A percentile compares a stretch with the other conserved stretches of the same genome.
Conservation (phyloP, 2,329 filamentous ascomycete genomes). For the Verruconis gallopava region DNA sequence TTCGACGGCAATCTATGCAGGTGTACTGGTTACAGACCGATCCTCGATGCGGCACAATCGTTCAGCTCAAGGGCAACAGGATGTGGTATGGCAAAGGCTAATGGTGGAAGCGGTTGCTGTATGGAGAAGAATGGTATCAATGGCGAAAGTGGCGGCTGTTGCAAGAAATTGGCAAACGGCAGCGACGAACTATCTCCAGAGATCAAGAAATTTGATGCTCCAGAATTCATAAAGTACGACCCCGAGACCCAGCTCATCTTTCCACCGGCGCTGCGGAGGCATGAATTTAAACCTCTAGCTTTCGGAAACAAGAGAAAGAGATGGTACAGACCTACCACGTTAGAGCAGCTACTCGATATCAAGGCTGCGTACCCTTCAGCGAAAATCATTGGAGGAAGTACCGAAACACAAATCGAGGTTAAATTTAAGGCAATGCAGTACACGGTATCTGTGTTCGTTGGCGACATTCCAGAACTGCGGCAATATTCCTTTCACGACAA, state of each 20-base stretch:
- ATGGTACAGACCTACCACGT: constrained; percentile 82
- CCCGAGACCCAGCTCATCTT: constrained; percentile 93
- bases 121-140: constrained; percentile 41
- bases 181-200: constrained; percentile 23
- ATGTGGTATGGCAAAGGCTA: constrained; percentile 43
- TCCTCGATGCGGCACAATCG: constrained; percentile 84
- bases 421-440: constrained; percentile 96
- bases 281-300: constrained; percentile 66
- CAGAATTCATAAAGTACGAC: constrained; percentile 87
- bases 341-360: constrained; percentile 82
- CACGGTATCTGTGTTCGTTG: constrained; percentile 77
- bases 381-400: constrained; percentile 91
- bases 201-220: constrained; percentile 60
- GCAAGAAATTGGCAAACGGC: constrained; percentile 29
- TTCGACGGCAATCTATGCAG: constrained; percentile 95
- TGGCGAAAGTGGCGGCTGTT: constrained; percentile 28
- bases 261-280: constrained; percentile 69
- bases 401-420: constrained; percentile 95
- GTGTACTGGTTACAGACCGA: constrained; percentile 90
- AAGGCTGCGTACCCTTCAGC: constrained; percentile 73
- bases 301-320: constrained; percentile 92
- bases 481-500: constrained; percentile 71
- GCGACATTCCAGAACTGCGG: constrained; percentile 80
- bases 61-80: constrained; percentile 47
- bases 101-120: constrained; percentile 57